Evolutionary conservation across 2,329 filamentous ascomycete species (phyloP), one percentile per base, ranked within the genome.

Genomic region (Aspergillus brunneoviolaceus): DNA sequence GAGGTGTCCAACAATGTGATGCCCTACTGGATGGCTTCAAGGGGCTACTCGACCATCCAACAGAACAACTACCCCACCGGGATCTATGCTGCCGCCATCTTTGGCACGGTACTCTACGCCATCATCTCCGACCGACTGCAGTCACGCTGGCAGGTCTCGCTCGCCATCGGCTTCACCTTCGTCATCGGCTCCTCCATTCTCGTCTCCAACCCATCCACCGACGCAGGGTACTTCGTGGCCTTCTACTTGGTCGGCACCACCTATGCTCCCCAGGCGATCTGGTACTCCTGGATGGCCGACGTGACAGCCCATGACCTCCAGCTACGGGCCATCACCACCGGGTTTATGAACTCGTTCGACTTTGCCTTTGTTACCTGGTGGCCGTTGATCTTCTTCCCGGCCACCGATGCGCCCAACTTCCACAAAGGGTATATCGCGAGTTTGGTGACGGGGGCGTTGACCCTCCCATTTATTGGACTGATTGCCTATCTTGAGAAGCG

Each of bases 201-300:
- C 7, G 56, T 61, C 1, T 50, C 51, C 2, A 55, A 25, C 3
- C 56, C 60, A 2, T 27, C 51, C 25, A 27, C 56, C n/a, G 42
- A 61, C 45, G 73, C 72, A 0, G 77, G 70, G 33, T 74, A 78
- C 58, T 80, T 80, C 57, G 75, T 80, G 49, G 77, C 78, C 6
- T 80, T 79, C 60, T 80, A 79, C 62, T 64, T 80, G 1, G 70
- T 80, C 2, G 78, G 79, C 3, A 80, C 79, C 0, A 79, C 77
- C 0, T 81, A 77, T 56, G 78, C 79, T 2, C 79, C 78, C 1
- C 79, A 81, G 58, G 79, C 79, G 4, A 67, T 81, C 19, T 81
- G 79, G 79, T 80, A 80, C 62, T 75, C 76, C 0, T 81, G 79
- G 79, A 79, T 80, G 76, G 78, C 78, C 0, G 78, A 81, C 27